Conservation (phyloP, 2,329 filamentous ascomycete genomes). For the Nemania sp. region DNA sequence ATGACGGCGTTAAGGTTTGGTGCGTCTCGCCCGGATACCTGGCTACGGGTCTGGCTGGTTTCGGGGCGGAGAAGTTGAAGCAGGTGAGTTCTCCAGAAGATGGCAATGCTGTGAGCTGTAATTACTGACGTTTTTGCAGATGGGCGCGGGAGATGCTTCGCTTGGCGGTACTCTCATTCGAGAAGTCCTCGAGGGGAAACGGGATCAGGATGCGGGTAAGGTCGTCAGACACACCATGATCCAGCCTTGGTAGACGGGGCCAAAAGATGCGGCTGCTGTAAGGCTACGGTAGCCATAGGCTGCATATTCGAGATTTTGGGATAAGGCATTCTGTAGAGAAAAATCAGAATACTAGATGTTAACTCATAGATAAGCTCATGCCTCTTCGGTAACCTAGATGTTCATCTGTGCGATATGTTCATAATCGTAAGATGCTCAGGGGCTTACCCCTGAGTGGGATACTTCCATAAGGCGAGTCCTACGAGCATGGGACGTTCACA, state of each 20-base stretch:
- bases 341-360: too few species aligned
- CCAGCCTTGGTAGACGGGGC: conserved; percentile 31
- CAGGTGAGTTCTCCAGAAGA: conserved; percentile 29
- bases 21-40: conserved; percentile 33
- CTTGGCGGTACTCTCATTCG: conserved; percentile 33
- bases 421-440: background rate
- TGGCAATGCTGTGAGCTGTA: background rate
- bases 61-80: conserved; percentile 26
- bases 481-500: background rate
- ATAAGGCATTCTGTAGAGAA: too few species aligned
- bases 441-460: background rate
- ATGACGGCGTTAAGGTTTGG: conserved; percentile 53
- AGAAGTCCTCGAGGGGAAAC: conserved; percentile 35
- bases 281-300: background rate
- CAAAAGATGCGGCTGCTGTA: background rate
- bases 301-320: too few species aligned
- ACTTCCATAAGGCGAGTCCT: background rate
- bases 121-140: conserved; percentile 21
- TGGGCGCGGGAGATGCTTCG: conserved; percentile 34
- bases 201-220: conserved; percentile 35
- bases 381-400: too few species aligned
- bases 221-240: conserved; percentile 28
- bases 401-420: too few species aligned
- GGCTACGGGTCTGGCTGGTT: conserved; percentile 26
- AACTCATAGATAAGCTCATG: too few species aligned